Percentiles rank a stretch among this genome's conserved stretches.
These are phyloP conservation scores for Citrullus mucosospermus DNA, from an alignment of 306 rosid genomes.

Conservation along the genomic window DNA sequence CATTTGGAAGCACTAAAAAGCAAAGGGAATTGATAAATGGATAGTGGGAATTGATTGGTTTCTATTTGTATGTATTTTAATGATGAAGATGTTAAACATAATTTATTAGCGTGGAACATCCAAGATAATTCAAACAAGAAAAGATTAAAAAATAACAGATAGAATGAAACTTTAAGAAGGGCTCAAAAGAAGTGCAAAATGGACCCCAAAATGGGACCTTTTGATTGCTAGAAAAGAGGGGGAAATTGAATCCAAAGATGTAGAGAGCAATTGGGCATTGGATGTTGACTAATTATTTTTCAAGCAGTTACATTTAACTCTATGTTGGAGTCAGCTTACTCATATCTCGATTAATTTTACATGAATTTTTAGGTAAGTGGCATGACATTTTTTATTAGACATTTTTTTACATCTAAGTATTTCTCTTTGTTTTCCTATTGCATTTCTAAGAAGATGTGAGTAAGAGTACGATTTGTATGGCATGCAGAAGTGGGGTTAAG, in stretches of 20 bases:
- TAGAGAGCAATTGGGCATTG: neutral
- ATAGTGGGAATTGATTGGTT: neutral
- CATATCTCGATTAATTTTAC: no score
- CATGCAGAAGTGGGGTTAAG: neutral
- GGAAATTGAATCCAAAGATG: neutral
- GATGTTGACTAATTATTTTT: neutral
- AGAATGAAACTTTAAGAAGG: neutral
- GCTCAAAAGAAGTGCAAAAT: constrained; percentile 6
- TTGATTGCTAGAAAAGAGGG: neutral
- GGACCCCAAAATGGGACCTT: neutral
- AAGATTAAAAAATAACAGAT: neutral
- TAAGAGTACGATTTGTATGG: neutral
- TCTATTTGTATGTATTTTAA: neutral
- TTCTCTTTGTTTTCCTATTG: neutral
- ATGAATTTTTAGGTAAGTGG: no score
- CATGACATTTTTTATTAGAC: no score
- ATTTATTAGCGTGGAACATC: neutral
- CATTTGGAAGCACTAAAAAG: neutral
- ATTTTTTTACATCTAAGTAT: no score
- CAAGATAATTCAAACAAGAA: neutral
- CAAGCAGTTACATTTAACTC: no score
- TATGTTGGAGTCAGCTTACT: no score
- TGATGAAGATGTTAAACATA: neutral
- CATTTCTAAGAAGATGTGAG: neutral
- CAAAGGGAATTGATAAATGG: neutral